phyloP scores from a whole-genome alignment of 1,284 basidiomycete genomes.

The Apiotrichum siamense region DNA sequence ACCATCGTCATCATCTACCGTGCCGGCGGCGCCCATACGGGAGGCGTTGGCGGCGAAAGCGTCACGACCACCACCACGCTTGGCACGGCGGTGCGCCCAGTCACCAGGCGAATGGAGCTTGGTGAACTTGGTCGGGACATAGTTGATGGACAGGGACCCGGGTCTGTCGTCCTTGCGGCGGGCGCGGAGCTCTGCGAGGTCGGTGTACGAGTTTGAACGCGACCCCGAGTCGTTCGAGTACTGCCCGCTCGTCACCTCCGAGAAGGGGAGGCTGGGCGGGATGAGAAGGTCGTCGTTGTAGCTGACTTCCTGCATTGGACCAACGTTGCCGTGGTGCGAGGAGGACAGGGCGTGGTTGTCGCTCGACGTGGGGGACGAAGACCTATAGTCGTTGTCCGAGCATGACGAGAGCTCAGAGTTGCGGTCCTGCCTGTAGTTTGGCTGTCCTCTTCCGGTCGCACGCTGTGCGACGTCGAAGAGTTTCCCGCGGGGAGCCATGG shows the following conservation, averaged over 20 bases:
- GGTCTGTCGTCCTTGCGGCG: conserved; percentile 23
- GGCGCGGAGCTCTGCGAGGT: conserved; percentile 16
- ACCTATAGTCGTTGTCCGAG: conserved; percentile 3
- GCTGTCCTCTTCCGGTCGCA: neutral
- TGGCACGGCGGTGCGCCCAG: conserved; percentile 40
- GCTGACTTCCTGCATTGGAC: conserved; percentile 20
- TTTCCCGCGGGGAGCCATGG: conserved; percentile 1
- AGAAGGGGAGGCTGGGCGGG: conserved; percentile 28
- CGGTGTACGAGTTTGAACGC: conserved; percentile 19
- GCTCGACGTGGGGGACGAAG: conserved; percentile 1
- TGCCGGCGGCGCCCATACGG: conserved; percentile 53
- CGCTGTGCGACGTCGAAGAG: conserved; percentile 6
- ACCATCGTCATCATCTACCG: conserved; percentile 56
- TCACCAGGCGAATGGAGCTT: conserved; percentile 49
- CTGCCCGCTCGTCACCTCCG: conserved; percentile 18
- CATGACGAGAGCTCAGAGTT: conserved; percentile 1
- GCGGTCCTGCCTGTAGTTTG: neutral
- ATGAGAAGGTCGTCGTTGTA: conserved; percentile 27
- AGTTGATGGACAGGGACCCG: conserved; percentile 54
- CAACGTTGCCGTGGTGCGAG: conserved; percentile 7
- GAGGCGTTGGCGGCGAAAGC: conserved; percentile 51
- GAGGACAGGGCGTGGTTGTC: conserved; percentile 14
- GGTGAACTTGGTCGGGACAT: conserved; percentile 62
- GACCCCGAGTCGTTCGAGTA: conserved; percentile 11
- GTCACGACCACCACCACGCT: conserved; percentile 59